phyloP scores from a whole-genome alignment of 169 alveolate species.

The Ichthyophthirius multifiliis region DNA sequence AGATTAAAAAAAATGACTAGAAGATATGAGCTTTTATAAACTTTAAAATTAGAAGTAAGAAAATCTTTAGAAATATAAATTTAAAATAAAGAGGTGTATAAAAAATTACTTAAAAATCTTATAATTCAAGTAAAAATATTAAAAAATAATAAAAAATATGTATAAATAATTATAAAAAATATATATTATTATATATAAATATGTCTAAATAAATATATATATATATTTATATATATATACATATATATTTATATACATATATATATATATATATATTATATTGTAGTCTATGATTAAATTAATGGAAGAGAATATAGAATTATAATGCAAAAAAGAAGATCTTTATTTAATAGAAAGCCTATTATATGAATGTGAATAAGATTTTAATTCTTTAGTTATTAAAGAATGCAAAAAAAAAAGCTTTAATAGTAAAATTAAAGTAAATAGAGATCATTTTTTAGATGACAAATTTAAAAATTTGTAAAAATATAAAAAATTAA shows the following conservation, averaged over 20 bases:
- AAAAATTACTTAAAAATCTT: constrained; percentile 28
- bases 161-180: too few relatives aligned
- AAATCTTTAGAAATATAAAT: neutral
- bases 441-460: constrained; percentile 16
- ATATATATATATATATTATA: neutral
- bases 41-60: constrained; percentile 29
- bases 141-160: neutral
- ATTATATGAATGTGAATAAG: constrained; percentile 37
- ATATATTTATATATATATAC: neutral
- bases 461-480: neutral
- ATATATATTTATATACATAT: too few relatives aligned
- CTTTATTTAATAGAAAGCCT: constrained; percentile 22
- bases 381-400: constrained; percentile 45
- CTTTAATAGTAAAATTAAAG: constrained; percentile 17
- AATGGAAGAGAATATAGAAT: constrained; percentile 52
- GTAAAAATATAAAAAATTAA: constrained; percentile 23
- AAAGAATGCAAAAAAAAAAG: constrained; percentile 39
- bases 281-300: constrained; percentile 49
- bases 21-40: constrained; percentile 21
- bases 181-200: too few relatives aligned
- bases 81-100: constrained; percentile 15
- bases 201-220: too few relatives aligned
- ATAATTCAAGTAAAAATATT: constrained; percentile 4
- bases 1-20: constrained; percentile 33
- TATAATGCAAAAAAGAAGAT: constrained; percentile 53